Evolutionary conservation across 768 basidiomycete species (phyloP).

Genomic region (Amanita subjunquillea): DNA sequence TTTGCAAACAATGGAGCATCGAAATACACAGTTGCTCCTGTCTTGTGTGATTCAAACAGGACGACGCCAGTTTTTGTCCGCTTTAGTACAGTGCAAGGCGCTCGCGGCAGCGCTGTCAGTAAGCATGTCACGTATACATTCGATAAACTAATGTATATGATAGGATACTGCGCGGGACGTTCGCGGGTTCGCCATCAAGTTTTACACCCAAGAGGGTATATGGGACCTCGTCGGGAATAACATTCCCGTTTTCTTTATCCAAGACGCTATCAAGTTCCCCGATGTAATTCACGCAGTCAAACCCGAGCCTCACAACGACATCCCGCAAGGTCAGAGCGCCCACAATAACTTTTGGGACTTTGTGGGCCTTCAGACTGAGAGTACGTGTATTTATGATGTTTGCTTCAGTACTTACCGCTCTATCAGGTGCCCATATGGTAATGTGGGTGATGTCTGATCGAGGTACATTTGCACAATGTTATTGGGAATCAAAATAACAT

Average conservation of each 20-base stretch:
- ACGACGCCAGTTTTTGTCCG: constrained; percentile 73
- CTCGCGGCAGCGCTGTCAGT: constrained; percentile 71
- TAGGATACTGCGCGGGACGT: constrained; percentile 76
- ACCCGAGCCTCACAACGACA: constrained; percentile 79
- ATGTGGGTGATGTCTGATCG: constrained; percentile 87
- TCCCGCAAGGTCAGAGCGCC: constrained; percentile 55
- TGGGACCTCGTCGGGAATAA: constrained; percentile 86
- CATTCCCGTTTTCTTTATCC: constrained; percentile 77
- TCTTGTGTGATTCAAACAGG: constrained; percentile 63
- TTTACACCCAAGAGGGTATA: constrained; percentile 80
- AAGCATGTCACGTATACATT: not conserved
- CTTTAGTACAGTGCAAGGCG: constrained; percentile 80
- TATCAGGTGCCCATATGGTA: constrained; percentile 52
- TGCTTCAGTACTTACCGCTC: not conserved
- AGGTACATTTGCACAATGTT: constrained; percentile 13
- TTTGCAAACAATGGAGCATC: constrained; percentile 49
- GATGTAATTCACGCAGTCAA: constrained; percentile 81
- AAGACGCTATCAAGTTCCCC: constrained; percentile 77
- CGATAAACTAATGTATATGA: not conserved
- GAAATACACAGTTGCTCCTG: constrained; percentile 60
- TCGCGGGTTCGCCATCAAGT: constrained; percentile 76
- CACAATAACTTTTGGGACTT: constrained; percentile 92
- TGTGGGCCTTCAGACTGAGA: constrained; percentile 56
- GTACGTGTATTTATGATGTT: not conserved
- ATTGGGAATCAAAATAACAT: not conserved